Percentiles rank a stretch among this genome's conserved stretches.
Conservation (phyloP, 768 basidiomycete genomes). For the Tephrocybe rancida region DNA sequence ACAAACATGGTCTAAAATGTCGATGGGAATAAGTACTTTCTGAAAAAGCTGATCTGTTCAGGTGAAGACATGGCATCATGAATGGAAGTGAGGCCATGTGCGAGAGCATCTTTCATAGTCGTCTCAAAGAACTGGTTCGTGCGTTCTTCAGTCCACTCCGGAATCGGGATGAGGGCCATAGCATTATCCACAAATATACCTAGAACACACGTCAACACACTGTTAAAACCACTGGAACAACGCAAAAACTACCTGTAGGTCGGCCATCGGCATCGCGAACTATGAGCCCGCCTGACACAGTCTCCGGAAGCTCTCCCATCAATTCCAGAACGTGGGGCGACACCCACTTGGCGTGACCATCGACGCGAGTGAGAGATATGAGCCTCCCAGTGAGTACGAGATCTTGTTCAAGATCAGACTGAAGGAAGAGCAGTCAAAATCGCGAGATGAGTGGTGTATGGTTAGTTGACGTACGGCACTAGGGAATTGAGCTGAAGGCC, state of each 20-base stretch:
- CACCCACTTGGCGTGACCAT: slow-evolving; percentile 88
- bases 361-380: slow-evolving; percentile 76
- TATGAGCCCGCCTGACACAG: slow-evolving; percentile 77
- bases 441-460: neutral
- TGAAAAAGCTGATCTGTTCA: slow-evolving; percentile 62
- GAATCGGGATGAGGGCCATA: slow-evolving; percentile 71
- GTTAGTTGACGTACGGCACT: slow-evolving; percentile 53
- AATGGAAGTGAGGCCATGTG: slow-evolving; percentile 80
- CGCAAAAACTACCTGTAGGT: slow-evolving; percentile 58
- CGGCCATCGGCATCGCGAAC: slow-evolving; percentile 60
- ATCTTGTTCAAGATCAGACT: slow-evolving; percentile 78
- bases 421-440: neutral
- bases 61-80: slow-evolving; percentile 75
- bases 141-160: slow-evolving; percentile 62
- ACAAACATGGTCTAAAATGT: neutral
- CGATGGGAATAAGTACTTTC: slow-evolving; percentile 43
- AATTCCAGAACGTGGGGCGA: slow-evolving; percentile 70
- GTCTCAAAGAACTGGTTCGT: slow-evolving; percentile 60
- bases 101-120: slow-evolving; percentile 69
- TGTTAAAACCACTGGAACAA: neutral
- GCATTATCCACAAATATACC: slow-evolving; percentile 90
- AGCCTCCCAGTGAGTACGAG: slow-evolving; percentile 66
- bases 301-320: slow-evolving; percentile 59
- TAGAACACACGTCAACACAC: slow-evolving; percentile 10
- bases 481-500: slow-evolving; percentile 67